Evolutionary conservation across 208 protist genomes (phyloP).

Genomic region (Leishmania mexicana): DNA sequence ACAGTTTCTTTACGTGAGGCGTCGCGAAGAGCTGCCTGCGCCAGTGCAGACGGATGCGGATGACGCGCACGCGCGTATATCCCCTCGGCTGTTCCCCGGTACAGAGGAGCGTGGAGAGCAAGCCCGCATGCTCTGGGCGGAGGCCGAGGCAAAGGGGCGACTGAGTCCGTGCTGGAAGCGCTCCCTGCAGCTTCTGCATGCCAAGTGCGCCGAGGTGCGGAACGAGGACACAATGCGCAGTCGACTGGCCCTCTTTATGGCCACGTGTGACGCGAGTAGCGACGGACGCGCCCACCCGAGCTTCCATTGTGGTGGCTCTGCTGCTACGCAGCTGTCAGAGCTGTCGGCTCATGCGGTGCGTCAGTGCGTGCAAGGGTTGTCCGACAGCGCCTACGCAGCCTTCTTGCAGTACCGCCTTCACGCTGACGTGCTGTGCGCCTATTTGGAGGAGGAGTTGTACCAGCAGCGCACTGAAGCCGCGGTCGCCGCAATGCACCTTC

Average conservation of each 20-base stretch:
- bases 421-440: slow-evolving; percentile 78
- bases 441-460: slow-evolving; percentile 85
- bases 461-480: slow-evolving; percentile 84
- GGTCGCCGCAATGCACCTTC: slow-evolving; percentile 54
- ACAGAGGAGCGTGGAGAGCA: slow-evolving; percentile 13
- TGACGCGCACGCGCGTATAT: neutral
- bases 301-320: slow-evolving; percentile 37
- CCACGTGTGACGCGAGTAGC: slow-evolving; percentile 68
- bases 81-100: slow-evolving; percentile 3
- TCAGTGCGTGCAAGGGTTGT: slow-evolving; percentile 58
- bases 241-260: slow-evolving; percentile 75
- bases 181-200: slow-evolving; percentile 48
- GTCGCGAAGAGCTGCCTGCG: neutral
- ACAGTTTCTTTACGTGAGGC: neutral
- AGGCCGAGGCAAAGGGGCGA: slow-evolving; percentile 53
- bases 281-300: slow-evolving; percentile 52
- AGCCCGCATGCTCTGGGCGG: slow-evolving; percentile 43
- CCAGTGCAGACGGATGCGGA: neutral
- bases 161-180: slow-evolving; percentile 76
- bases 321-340: neutral
- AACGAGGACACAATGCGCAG: slow-evolving; percentile 60
- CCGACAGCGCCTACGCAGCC: slow-evolving; percentile 64
- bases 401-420: slow-evolving; percentile 91
- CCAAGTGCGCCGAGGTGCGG: slow-evolving; percentile 48
- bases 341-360: slow-evolving; percentile 14